phyloP scores from a whole-genome alignment of 2,329 filamentous ascomycete species.

The Meredithiella fracta region DNA sequence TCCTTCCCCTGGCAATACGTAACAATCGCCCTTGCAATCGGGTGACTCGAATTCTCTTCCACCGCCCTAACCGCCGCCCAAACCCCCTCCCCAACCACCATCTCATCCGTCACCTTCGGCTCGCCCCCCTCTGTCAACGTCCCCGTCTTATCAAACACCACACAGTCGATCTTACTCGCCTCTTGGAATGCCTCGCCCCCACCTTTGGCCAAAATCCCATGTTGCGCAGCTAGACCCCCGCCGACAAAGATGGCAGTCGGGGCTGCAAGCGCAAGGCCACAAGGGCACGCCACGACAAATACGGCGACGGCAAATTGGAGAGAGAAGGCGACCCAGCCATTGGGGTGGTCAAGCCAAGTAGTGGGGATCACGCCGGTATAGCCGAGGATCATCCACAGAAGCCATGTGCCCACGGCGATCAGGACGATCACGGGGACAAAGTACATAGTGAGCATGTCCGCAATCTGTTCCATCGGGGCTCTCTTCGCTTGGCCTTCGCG shows the following conservation, averaged over 20 bases:
- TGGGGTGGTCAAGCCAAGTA: conserved; percentile 38
- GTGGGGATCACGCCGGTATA: conserved; percentile 38
- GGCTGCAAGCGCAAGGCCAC: conserved; percentile 68
- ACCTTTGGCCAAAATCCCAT: conserved; percentile 69
- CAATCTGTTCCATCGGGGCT: conserved; percentile 59
- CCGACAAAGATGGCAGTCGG: conserved; percentile 76
- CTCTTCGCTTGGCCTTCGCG: conserved; percentile 61
- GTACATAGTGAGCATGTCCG: conserved; percentile 56
- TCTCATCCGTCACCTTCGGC: conserved; percentile 44
- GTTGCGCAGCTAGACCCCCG: conserved; percentile 59
- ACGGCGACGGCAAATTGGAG: conserved; percentile 73
- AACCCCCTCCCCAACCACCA: conserved; percentile 19
- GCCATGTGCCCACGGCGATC: conserved; percentile 53
- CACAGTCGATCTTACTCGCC: conserved; percentile 58
- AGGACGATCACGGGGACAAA: conserved; percentile 60
- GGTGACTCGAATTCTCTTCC: conserved; percentile 59
- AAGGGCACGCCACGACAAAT: conserved; percentile 76
- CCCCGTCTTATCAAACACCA: conserved; percentile 82
- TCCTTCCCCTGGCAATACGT: conserved; percentile 37
- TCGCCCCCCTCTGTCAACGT: conserved; percentile 61
- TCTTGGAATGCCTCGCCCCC: conserved; percentile 77
- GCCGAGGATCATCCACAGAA: conserved; percentile 53
- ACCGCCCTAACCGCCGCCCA: conserved; percentile 41
- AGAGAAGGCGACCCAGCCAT: conserved; percentile 57
- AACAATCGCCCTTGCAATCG: conserved; percentile 54